Evolutionary conservation across 371 early-diverging fungal species (phyloP), one percentile per base, ranked within the genome.

Genomic region (Mucor velutinosus): DNA sequence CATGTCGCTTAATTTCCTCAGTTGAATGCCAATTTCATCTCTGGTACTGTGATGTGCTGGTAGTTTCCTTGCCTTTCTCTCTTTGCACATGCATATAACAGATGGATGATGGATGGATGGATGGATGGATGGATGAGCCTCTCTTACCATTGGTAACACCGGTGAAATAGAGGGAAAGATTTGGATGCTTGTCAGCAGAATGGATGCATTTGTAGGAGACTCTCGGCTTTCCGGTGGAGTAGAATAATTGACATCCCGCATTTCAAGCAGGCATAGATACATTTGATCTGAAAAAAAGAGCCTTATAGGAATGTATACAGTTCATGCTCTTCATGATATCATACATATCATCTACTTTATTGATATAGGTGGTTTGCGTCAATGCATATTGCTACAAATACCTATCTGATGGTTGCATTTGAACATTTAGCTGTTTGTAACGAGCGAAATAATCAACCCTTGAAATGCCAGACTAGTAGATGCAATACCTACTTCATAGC

Each of bases 71-170:
- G 12, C n/a, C n/a, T 45, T 19, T 45, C n/a, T 45, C 14, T 45
- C 45, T 45, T 7, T 51, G 8, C 4, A 10, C 14, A 51, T 10
- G 12, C 10, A 25, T 51, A 25, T 51, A 51, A 4, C 51, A 51
- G 51, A 51, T 51, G 51, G 51, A 51, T 51, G 51, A 49, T 33
- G 27, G 56, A 60, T 51, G 60, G 65, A 66, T 64, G 62, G 35
- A 64, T n/a, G n/a, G n/a, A n/a, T 41, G 64, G 25, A 57, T 45
- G 64, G 43, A 66, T 58, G 62, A 25, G 64, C 37, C 59, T 71
- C 73, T 49, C 49, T 66, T 66, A 66, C 66, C 66, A 66, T 66
- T 66, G 33, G 66, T 60, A 58, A 65, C 57, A 65, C 65, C 65
- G 65, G 65, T 56, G 59, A 47, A 58, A 59, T 59, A 49, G 47